phyloP scores from a whole-genome alignment of 2,329 filamentous ascomycete species.

The Tolypocladium ophioglossoides region DNA sequence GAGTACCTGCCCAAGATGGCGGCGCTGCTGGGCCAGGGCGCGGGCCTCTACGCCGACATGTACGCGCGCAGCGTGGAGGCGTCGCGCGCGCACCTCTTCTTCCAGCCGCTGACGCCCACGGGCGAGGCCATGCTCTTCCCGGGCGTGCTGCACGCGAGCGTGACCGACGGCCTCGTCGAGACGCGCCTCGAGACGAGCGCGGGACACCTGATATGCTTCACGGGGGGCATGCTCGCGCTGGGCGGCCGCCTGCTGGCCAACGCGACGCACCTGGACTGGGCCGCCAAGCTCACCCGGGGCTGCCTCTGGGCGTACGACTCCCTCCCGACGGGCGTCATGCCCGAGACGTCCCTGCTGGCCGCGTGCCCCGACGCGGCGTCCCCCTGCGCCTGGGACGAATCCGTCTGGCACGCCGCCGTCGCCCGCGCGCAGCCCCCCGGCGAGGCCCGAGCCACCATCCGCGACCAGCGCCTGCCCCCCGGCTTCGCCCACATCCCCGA shows the following conservation, averaged over 20 bases:
- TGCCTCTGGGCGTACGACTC: constrained; percentile 46
- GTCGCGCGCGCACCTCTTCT: constrained; percentile 53
- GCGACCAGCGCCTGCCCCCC: constrained; percentile 25
- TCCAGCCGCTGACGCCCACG: constrained; percentile 54
- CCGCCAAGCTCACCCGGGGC: constrained; percentile 37
- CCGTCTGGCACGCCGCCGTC: constrained; percentile 22
- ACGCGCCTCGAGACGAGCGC: constrained; percentile 29
- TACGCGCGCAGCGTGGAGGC: constrained; percentile 51
- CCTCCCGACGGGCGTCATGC: constrained; percentile 44
- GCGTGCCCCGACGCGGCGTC: constrained; percentile 20
- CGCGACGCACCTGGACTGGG: constrained; percentile 34
- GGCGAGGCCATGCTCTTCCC: constrained; percentile 54
- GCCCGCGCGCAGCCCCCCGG: constrained; percentile 5
- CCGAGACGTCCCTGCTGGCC: constrained; percentile 35
- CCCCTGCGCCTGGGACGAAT: constrained; percentile 25
- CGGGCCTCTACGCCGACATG: constrained; percentile 50
- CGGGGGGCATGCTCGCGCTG: constrained; percentile 54
- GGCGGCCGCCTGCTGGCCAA: constrained; percentile 44
- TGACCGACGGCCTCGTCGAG: constrained; percentile 29
- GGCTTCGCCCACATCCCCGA: constrained; percentile 53
- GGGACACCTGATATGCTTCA: constrained; percentile 54
- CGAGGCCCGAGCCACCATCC: constrained; percentile 16
- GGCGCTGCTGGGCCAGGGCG: constrained; percentile 51
- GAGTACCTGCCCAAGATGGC: constrained; percentile 54
- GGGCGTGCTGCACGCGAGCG: constrained; percentile 23